Evolutionary conservation across 106 monocot species (phyloP).

Genomic region (Platanthera zijinensis): DNA sequence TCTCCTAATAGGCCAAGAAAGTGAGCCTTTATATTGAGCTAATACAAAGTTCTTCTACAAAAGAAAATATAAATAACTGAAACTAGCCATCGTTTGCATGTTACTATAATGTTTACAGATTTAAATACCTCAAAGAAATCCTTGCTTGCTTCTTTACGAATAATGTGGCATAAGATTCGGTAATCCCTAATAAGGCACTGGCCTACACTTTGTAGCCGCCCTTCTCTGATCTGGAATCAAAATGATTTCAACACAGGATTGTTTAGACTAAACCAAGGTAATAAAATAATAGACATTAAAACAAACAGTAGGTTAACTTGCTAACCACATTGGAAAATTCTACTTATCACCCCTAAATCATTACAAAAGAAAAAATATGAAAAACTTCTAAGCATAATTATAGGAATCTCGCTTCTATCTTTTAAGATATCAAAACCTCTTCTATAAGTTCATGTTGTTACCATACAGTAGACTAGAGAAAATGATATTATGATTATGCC

Average conservation of each 20-base stretch:
- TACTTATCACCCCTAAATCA: neutral
- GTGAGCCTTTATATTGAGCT: too few relatives aligned
- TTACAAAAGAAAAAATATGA: too few relatives aligned
- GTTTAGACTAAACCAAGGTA: neutral
- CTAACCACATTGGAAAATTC: neutral
- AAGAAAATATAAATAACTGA: neutral
- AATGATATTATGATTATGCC: too few relatives aligned
- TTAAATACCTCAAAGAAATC: constrained; percentile 76
- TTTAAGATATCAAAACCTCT: too few relatives aligned
- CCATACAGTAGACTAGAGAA: too few relatives aligned
- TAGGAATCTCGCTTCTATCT: too few relatives aligned
- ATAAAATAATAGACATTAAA: neutral
- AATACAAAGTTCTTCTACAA: too few relatives aligned
- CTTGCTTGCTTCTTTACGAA: constrained; percentile 68
- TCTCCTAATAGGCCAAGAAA: too few relatives aligned
- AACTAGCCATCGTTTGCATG: neutral
- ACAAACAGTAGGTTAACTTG: neutral
- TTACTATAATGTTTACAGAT: neutral
- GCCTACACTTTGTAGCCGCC: constrained; percentile 49
- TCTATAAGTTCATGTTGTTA: too few relatives aligned
- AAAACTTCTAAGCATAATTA: too few relatives aligned
- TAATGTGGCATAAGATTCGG: constrained; percentile 60
- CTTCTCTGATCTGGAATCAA: constrained; percentile 77
- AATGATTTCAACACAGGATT: neutral
- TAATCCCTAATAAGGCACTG: constrained; percentile 68